Evolutionary conservation across 2,329 filamentous ascomycete species (phyloP).

Genomic region (Arthrobotrys megalospora): DNA sequence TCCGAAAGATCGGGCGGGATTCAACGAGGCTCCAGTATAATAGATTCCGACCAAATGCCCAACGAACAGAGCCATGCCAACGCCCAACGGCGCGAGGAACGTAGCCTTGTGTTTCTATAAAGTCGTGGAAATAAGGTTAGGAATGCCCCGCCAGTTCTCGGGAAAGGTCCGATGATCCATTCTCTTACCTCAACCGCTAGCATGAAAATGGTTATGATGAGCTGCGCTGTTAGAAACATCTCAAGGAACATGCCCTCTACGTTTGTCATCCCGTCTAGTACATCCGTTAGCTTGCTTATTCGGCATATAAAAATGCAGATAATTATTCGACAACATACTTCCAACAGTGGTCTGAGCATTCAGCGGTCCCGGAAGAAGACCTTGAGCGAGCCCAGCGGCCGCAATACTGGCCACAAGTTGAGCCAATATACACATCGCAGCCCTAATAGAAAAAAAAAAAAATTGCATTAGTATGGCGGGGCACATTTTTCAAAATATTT

Average conservation of each 20-base stretch:
- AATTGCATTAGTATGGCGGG: slow-evolving; percentile 29
- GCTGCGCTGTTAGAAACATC: slow-evolving; percentile 76
- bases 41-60: slow-evolving; percentile 69
- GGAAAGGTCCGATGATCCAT: slow-evolving; percentile 14
- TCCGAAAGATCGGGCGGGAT: slow-evolving; percentile 72
- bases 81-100: slow-evolving; percentile 79
- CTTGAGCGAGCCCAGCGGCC: slow-evolving; percentile 73
- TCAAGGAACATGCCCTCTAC: slow-evolving; percentile 75
- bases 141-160: slow-evolving; percentile 24
- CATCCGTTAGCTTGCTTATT: slow-evolving; percentile 14
- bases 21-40: slow-evolving; percentile 70
- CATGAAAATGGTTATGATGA: slow-evolving; percentile 75
- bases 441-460: slow-evolving; percentile 19
- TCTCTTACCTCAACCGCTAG: slow-evolving; percentile 55
- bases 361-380: slow-evolving; percentile 74
- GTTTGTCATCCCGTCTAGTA: slow-evolving; percentile 37
- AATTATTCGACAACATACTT: slow-evolving; percentile 62
- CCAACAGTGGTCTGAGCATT: slow-evolving; percentile 74
- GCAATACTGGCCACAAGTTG: slow-evolving; percentile 75
- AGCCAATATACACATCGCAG: slow-evolving; percentile 39
- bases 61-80: slow-evolving; percentile 80
- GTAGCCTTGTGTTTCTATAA: slow-evolving; percentile 70
- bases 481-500: slow-evolving; percentile 18
- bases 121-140: slow-evolving; percentile 51
- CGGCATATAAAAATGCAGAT: neutral